phyloP scores from a whole-genome alignment of 1,284 basidiomycete species.

The Psilocybe mexicana region DNA sequence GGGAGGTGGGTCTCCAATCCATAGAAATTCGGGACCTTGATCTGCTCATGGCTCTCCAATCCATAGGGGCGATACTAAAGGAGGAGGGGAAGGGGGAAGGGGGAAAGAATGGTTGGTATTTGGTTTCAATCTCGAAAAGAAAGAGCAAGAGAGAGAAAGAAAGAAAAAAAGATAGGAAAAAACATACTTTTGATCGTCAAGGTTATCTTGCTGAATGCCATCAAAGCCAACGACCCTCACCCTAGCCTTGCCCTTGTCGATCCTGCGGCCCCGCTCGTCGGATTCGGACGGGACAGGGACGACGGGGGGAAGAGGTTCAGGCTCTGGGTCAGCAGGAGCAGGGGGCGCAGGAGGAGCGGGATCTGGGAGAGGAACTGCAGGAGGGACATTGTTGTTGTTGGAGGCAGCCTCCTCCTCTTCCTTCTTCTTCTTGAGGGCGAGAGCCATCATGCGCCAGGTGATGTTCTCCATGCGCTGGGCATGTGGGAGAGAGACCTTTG shows the following conservation, averaged over 20 bases:
- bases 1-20: slow-evolving; percentile 78
- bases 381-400: not conserved
- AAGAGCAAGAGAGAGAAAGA: slow-evolving; percentile 27
- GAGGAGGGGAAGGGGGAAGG: not conserved
- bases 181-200: slow-evolving; percentile 79
- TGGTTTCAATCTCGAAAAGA: slow-evolving; percentile 13
- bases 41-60: slow-evolving; percentile 91
- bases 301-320: not conserved
- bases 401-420: slow-evolving; percentile 57
- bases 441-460: slow-evolving; percentile 98
- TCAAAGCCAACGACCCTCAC: slow-evolving; percentile 80
- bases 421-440: slow-evolving; percentile 87
- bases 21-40: slow-evolving; percentile 90
- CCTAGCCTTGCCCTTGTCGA: slow-evolving; percentile 74
- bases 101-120: no score
- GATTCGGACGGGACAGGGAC: not conserved
- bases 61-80: slow-evolving; percentile 70
- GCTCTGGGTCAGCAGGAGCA: not conserved
- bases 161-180: slow-evolving; percentile 32
- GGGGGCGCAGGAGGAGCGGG: slow-evolving; percentile 9
- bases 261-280: slow-evolving; percentile 65
- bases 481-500: slow-evolving; percentile 85
- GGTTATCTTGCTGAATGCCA: slow-evolving; percentile 67
- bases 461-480: slow-evolving; percentile 96
- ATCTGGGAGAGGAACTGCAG: not conserved